These are phyloP conservation scores for Botrytis deweyae DNA, from an alignment of 2,329 filamentous ascomycete genomes.

Conservation along the genomic window DNA sequence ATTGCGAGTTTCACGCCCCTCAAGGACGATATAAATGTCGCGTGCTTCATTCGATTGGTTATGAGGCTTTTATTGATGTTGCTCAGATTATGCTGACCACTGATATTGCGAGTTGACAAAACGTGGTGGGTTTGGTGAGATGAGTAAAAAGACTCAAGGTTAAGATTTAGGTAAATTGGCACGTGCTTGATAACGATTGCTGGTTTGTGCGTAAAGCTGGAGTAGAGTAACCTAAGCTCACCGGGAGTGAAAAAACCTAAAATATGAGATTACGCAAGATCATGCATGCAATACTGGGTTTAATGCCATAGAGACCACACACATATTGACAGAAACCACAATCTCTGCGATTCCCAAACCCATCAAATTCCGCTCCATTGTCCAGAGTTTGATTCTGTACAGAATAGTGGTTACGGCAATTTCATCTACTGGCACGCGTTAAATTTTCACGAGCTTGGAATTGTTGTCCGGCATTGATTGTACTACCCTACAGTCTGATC, in stretches of 20 bases:
- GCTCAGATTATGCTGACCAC: not conserved
- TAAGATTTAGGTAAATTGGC: not conserved
- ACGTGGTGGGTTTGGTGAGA: not conserved
- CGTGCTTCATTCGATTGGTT: constrained; percentile 24
- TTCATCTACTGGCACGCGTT: no score
- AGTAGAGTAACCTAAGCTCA: not conserved
- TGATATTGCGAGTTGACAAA: constrained; percentile 12
- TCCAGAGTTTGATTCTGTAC: no score
- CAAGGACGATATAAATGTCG: constrained; percentile 13
- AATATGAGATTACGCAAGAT: no score
- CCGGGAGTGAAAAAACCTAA: not conserved
- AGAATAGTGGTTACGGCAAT: no score
- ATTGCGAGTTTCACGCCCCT: not conserved
- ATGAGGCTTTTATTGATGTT: constrained; percentile 10
- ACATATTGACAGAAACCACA: no score
- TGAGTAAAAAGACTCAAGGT: not conserved
- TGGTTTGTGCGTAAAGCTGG: not conserved
- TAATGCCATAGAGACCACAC: no score
- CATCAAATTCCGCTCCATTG: no score
- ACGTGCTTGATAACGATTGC: not conserved
- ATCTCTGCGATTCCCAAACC: no score
- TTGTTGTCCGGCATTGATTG: no score
- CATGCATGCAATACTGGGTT: no score
- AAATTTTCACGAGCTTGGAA: no score
- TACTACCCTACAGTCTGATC: no score